Base-by-base conservation (phyloP, 345 rosid species). In the Eucalyptus leucophloia region DNA sequence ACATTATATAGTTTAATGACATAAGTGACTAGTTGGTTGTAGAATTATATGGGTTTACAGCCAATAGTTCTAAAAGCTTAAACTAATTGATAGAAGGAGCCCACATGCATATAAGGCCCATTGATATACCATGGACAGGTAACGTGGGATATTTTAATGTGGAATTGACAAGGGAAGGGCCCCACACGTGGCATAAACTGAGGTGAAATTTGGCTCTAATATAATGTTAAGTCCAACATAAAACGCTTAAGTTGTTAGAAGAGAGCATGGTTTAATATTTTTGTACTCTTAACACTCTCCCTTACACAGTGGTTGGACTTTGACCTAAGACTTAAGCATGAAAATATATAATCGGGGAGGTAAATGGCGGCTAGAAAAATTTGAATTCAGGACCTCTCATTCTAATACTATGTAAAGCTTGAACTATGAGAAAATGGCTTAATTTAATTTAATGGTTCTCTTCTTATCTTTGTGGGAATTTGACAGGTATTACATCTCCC, bases 401-500 rank as follows among this genome's bases (percentile, higher is more conserved):
- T 40, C 47, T 18, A 6, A 40, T 77, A 37, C 15, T 21, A 77
- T 77, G 30, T 77, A 5, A 77, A 40, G 47, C 47, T 77, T 37
- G 42, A 11, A 24, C 47, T 77, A 77, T 40, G 12, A 77, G 8
- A 40, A 9, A 72, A 72, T 19, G 47, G 28, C 28, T 13, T 23
- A 26, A 23, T 40, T 40, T 40, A 34, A 11, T 77, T 19, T 34
- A 72, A 72, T 34, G 47, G 47, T 77, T 77, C 85, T 11, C 85
- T 77, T 77, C 45, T 77, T 77, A 77, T 12, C 47, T 77, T 40
- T 77, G 85, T 40, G 47, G 83, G 28, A 40, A 77, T 44, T 91
- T 50, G 72, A 6, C 93, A 98, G 99, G 96, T 98, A 98, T 91
- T 97, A 97, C 72, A 96, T 97, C 92, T 98, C 99, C 86, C 99